These are phyloP conservation scores for Filobasidium uniguttulatum DNA, from an alignment of 1,284 basidiomycete genomes.

Conservation along the genomic window DNA sequence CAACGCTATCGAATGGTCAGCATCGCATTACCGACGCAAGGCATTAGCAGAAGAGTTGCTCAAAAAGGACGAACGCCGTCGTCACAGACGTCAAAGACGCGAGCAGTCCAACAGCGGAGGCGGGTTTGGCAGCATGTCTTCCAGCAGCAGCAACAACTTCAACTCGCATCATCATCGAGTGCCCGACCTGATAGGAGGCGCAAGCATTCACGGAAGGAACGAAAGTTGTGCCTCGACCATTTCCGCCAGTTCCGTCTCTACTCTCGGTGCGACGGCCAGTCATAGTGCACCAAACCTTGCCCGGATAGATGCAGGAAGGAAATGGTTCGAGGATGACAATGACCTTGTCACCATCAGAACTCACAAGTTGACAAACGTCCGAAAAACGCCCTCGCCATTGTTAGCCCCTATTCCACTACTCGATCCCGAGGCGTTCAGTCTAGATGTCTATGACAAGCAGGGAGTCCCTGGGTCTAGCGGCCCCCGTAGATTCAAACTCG, in stretches of 20 bases:
- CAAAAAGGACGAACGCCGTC: slow-evolving; percentile 23
- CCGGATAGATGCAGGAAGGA: neutral
- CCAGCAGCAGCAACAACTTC: neutral
- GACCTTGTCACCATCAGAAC: neutral
- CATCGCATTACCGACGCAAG: slow-evolving; percentile 31
- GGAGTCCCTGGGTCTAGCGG: neutral
- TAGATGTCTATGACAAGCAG: neutral
- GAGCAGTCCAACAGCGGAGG: neutral
- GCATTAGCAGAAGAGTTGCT: slow-evolving; percentile 29
- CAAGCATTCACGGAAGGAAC: neutral
- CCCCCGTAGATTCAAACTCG: neutral
- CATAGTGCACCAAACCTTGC: slow-evolving; percentile 26
- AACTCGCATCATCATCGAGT: slow-evolving; percentile 1
- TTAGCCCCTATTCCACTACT: slow-evolving; percentile 21
- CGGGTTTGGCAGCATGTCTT: neutral
- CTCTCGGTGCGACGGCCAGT: neutral
- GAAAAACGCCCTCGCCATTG: slow-evolving; percentile 16
- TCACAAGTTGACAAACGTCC: neutral
- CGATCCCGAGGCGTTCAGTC: slow-evolving; percentile 16
- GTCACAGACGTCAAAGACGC: slow-evolving; percentile 17
- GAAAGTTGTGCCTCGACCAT: slow-evolving; percentile 1
- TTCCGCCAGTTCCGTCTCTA: neutral
- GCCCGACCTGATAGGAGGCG: slow-evolving; percentile 5
- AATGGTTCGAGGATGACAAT: neutral
- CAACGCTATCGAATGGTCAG: slow-evolving; percentile 21